Conservation (phyloP, 306 rosid species). For the Crataegus laevigata region DNA sequence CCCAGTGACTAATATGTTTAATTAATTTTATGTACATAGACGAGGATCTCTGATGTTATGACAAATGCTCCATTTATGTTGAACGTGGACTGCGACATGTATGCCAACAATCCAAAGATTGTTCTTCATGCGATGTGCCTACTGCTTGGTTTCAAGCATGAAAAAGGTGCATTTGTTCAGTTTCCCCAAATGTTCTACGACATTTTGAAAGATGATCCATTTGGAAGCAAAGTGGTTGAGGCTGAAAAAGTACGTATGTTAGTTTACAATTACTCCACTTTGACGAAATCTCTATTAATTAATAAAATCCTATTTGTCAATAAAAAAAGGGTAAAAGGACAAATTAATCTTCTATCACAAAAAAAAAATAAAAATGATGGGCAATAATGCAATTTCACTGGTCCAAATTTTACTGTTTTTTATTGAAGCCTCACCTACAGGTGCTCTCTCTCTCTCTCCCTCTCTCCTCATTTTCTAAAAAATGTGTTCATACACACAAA, state of each 20-base stretch:
- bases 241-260: conserved; percentile 18
- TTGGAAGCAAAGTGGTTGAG: conserved; percentile 33
- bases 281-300: too few species aligned
- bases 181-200: conserved; percentile 45
- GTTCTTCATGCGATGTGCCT: conserved; percentile 39
- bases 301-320: too few species aligned
- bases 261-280: not conserved
- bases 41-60: conserved; percentile 63
- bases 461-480: too few species aligned
- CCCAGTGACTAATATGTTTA: not conserved
- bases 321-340: too few species aligned
- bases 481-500: too few species aligned
- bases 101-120: conserved; percentile 43
- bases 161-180: conserved; percentile 51
- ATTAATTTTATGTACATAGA: conserved; percentile 9
- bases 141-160: conserved; percentile 29
- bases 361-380: too few species aligned
- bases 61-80: conserved; percentile 60
- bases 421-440: too few species aligned
- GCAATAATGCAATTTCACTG: too few species aligned
- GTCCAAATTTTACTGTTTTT: too few species aligned
- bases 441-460: too few species aligned
- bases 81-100: conserved; percentile 75
- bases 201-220: conserved; percentile 56
- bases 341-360: too few species aligned